Percentiles rank a stretch among this genome's conserved stretches.
Evolutionary conservation across 208 protist genomes (phyloP).

Genomic region (Trypanosoma avium): DNA sequence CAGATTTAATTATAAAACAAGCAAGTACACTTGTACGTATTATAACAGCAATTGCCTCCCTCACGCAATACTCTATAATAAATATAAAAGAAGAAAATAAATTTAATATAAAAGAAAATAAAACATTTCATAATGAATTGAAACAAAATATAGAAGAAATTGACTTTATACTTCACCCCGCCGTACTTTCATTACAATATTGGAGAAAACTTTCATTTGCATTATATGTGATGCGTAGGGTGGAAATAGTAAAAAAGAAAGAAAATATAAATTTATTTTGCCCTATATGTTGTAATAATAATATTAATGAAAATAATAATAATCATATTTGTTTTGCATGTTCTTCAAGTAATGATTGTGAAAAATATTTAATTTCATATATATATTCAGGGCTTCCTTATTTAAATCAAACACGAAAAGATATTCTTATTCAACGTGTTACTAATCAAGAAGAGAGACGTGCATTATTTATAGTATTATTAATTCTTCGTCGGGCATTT

Average conservation of each 20-base stretch:
- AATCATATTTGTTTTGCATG: constrained; percentile 15
- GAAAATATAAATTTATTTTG: not conserved
- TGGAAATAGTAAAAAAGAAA: not conserved
- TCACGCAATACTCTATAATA: not conserved
- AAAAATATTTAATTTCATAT: not conserved
- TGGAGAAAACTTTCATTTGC: constrained; percentile 22
- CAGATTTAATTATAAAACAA: not conserved
- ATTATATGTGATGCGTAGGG: not conserved
- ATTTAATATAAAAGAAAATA: not conserved
- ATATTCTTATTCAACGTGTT: constrained; percentile 13
- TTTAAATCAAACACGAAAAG: constrained; percentile 6
- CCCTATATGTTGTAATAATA: not conserved
- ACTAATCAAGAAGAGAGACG: constrained; percentile 10
- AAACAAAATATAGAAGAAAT: not conserved
- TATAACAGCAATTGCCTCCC: constrained; percentile 12
- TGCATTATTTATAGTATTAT: constrained; percentile 7
- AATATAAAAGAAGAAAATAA: not conserved
- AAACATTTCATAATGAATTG: not conserved
- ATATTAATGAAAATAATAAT: not conserved
- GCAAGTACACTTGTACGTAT: constrained; percentile 11
- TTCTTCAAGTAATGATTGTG: constrained; percentile 8
- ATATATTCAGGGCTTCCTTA: constrained; percentile 9
- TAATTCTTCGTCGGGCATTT: constrained; percentile 13
- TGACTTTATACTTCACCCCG: constrained; percentile 16
- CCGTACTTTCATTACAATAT: constrained; percentile 1